Evolutionary conservation across 2,329 filamentous ascomycete species (phyloP).

Genomic region (Trichophyton verrucosum): DNA sequence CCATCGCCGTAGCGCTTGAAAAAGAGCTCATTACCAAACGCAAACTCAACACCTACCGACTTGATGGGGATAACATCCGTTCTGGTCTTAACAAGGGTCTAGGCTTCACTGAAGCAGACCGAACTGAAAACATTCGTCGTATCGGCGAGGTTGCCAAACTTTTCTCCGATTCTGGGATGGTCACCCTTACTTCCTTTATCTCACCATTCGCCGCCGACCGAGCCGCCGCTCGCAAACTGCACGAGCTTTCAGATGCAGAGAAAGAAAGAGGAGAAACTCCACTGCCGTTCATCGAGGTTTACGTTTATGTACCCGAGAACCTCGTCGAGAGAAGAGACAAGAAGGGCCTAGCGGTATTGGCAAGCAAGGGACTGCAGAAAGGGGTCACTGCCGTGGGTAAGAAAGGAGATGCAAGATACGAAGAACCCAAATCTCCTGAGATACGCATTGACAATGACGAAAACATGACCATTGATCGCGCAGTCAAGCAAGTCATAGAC

Average conservation of each 20-base stretch:
- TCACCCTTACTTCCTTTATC: constrained; percentile 94
- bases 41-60: constrained; percentile 71
- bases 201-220: constrained; percentile 85
- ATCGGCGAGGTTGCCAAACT: constrained; percentile 96
- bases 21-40: constrained; percentile 72
- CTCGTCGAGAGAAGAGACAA: no score
- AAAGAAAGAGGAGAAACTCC: constrained; percentile 22
- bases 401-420: no score
- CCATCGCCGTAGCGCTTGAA: constrained; percentile 89
- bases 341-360: no score
- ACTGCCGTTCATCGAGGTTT: constrained; percentile 86
- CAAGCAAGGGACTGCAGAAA: no score
- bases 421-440: no score
- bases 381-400: no score
- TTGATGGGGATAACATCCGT: constrained; percentile 96
- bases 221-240: constrained; percentile 65
- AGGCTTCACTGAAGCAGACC: no score
- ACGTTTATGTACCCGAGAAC: no score
- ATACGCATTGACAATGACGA: constrained; percentile 62
- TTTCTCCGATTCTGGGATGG: constrained; percentile 77
- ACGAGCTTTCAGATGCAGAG: constrained; percentile 46
- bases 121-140: constrained; percentile 94
- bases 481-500: constrained; percentile 62
- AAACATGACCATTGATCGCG: constrained; percentile 80
- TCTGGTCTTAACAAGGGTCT: constrained; percentile 98